Percentiles rank a stretch among this genome's conserved stretches.
These are phyloP conservation scores for Fomes fomentarius DNA, from an alignment of 1,284 basidiomycete species.

Conservation along the genomic window DNA sequence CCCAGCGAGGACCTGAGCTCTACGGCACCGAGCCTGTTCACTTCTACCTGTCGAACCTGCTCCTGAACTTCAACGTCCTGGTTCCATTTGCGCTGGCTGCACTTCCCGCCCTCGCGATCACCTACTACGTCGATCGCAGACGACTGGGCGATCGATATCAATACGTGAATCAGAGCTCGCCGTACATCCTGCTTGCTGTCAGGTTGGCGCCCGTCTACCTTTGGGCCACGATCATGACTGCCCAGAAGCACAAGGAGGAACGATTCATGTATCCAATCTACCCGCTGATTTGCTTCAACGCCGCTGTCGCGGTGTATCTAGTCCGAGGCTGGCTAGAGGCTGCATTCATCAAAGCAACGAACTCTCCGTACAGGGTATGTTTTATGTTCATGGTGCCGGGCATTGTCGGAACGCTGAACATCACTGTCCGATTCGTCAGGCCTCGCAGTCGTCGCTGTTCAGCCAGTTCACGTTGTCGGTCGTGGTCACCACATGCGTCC, in stretches of 20 bases:
- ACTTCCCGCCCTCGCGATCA: slow-evolving; percentile 80
- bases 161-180: slow-evolving; percentile 67
- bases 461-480: slow-evolving; percentile 74
- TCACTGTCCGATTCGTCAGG: slow-evolving; percentile 48
- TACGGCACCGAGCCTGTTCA: slow-evolving; percentile 91
- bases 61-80: slow-evolving; percentile 93
- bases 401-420: slow-evolving; percentile 2
- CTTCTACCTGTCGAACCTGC: slow-evolving; percentile 86
- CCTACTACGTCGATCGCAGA: slow-evolving; percentile 75
- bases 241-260: slow-evolving; percentile 96
- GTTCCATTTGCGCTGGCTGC: slow-evolving; percentile 80
- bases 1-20: slow-evolving; percentile 82
- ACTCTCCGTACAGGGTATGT: slow-evolving; percentile 82
- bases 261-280: slow-evolving; percentile 97
- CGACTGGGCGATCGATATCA: slow-evolving; percentile 72
- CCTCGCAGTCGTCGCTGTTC: slow-evolving; percentile 78
- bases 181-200: slow-evolving; percentile 75
- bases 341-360: slow-evolving; percentile 73
- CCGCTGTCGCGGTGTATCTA: slow-evolving; percentile 84
- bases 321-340: slow-evolving; percentile 85
- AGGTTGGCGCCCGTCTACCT: slow-evolving; percentile 88
- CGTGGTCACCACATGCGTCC: slow-evolving; percentile 61
- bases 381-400: not conserved
- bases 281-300: slow-evolving; percentile 92
- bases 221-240: slow-evolving; percentile 81